Evolutionary conservation across 1,284 basidiomycete genomes (phyloP), one percentile per base, ranked within the genome.

Genomic region (Ceratobasidium sp.): DNA sequence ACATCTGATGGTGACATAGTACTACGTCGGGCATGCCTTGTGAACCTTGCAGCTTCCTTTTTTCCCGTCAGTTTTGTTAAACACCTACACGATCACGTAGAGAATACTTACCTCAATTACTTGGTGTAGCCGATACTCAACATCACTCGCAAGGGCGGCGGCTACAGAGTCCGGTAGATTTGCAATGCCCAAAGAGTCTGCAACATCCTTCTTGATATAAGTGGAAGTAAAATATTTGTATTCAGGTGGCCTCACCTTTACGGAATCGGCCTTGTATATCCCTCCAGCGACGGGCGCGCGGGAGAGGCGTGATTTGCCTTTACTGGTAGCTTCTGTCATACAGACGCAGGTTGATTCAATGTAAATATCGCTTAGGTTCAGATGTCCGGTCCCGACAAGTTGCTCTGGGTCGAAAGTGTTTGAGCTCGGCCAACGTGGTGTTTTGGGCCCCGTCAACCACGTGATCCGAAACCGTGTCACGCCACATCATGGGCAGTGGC

Each of bases 61-160:
- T n/a, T 12, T 45, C 50, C 36, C 28, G n/a, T 79, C 52, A 80
- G 55, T 28, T 23, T 43, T 10, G 16, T 55, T n/a, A 41, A 61
- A 58, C 30, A 43, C 53, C n/a, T 14, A 48, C 45, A n/a, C n/a
- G 61, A n/a, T 55, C 2, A 26, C 72, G 53, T 41, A 46, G 16
- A 45, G 12, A 9, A 32, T 36, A 77, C 82, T 73, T 75, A 93
- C 93, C 85, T 97, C 93, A 74, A 96, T 87, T 53, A 97, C 89
- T 79, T 97, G 93, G 79, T 97, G 95, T 78, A 98, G 88, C 73
- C 97, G 86, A 81, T 98, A 98, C 80, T 99, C 97, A 50, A 98
- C 94, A 83, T 99, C 97, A 74, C 93, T 94, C 1, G 97, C 96
- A 18, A 99, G 85, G 0, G 93, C 87, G 21, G 89, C 89, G 1